Evolutionary conservation across 805 yeast species (phyloP), one percentile per base, ranked within the genome.

Genomic region (Jamesozyma hellenica): DNA sequence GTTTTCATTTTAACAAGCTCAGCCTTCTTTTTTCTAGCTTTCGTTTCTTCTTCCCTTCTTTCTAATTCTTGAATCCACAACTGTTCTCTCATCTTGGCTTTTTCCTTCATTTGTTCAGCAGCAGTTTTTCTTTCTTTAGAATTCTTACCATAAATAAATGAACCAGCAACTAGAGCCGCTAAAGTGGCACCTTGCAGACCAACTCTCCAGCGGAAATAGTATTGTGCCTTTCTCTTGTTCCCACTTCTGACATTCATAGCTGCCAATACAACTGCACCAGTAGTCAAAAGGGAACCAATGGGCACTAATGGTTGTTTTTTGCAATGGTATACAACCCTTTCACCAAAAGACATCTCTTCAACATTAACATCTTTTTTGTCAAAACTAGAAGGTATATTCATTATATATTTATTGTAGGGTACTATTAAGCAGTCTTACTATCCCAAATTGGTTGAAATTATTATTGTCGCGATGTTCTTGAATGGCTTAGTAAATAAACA

Each of bases 301-400:
- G 96, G 96, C 1, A 88, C 96, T 10, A 83, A 64, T 2, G 96
- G 96, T 56, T 88, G 95, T 60, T 86, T 82, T 55, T 79, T 82
- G 44, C 83, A 77, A 50, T 82, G 75, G 56, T 61, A 70, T 23
- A 69, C 54, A 50, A 82, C 68, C 53, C 74, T 78, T 21, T 47
- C 40, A 28, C 42, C 39, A 35, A 50, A 46, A 4, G 48, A 8
- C 34, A 46, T 39, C 12, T 46, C 48, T 12, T 41, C 50, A 11
- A 31, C 29, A 13, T 30, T 29, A 10, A 10, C 14, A 28, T 28
- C 30, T 6, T 25, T 18, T 14, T 28, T 23, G 37, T 46, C 52
- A 29, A 48, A 48, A 48, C 53, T 50, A 16, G 53, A 50, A 15
- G 66, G 66, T 26, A 58, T 19, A 28, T 55, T 46, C 4, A n/a